These are phyloP conservation scores for Apiotrichum mycotoxinovorans DNA, from an alignment of 1,284 basidiomycete genomes.

Conservation along the genomic window DNA sequence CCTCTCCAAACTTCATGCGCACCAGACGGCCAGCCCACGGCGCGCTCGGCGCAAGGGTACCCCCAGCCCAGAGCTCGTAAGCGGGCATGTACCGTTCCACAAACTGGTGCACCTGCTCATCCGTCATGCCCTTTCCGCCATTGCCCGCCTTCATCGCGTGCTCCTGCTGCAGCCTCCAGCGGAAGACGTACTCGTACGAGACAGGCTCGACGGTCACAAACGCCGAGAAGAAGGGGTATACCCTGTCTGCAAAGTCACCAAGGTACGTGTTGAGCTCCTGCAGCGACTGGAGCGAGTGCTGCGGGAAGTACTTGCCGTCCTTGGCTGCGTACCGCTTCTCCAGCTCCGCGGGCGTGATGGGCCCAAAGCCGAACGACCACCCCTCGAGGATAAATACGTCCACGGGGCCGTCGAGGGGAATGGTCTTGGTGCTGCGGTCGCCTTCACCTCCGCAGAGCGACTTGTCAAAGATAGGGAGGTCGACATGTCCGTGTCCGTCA, in stretches of 20 bases:
- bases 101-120: slow-evolving; percentile 69
- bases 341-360: slow-evolving; percentile 43
- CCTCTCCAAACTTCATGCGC: slow-evolving; percentile 30
- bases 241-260: slow-evolving; percentile 16
- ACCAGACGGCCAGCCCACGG: slow-evolving; percentile 35
- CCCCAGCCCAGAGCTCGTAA: slow-evolving; percentile 29
- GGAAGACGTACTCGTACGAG: slow-evolving; percentile 40
- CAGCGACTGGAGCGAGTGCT: slow-evolving; percentile 26
- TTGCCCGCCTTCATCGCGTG: slow-evolving; percentile 77
- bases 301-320: slow-evolving; percentile 26
- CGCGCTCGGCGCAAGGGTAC: slow-evolving; percentile 18
- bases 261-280: slow-evolving; percentile 34
- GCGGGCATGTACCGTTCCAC: slow-evolving; percentile 49
- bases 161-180: slow-evolving; percentile 81
- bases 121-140: slow-evolving; percentile 81
- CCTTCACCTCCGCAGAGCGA: slow-evolving; percentile 72
- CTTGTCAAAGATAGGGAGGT: slow-evolving; percentile 77
- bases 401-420: slow-evolving; percentile 52
- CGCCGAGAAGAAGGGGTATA: slow-evolving; percentile 32
- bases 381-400: slow-evolving; percentile 76
- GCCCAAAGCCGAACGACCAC: slow-evolving; percentile 54
- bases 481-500: slow-evolving; percentile 1
- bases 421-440: slow-evolving; percentile 61
- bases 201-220: slow-evolving; percentile 37
- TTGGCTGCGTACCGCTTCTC: slow-evolving; percentile 38